Percentiles rank a stretch among this genome's conserved stretches.
These are phyloP conservation scores for Postia placenta DNA, from an alignment of 768 basidiomycete genomes.

Conservation along the genomic window DNA sequence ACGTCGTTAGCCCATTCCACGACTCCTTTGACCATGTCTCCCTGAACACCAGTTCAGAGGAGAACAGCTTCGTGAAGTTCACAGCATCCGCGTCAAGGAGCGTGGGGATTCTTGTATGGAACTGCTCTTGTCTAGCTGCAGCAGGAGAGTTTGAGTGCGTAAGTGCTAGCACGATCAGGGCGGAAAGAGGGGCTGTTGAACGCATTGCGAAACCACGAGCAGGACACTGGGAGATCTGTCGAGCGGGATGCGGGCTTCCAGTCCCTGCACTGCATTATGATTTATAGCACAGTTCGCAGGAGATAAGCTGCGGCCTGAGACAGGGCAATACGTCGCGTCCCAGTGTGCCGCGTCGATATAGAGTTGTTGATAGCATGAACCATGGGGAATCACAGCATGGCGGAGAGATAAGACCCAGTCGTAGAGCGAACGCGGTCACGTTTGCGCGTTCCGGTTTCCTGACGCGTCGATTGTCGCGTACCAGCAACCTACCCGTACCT, in stretches of 20 bases:
- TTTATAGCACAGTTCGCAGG: background rate
- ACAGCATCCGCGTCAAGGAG: background rate
- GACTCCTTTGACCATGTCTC: constrained; percentile 12
- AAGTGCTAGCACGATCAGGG: background rate
- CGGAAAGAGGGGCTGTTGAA: background rate
- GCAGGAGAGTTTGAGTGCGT: background rate
- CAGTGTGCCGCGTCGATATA: background rate
- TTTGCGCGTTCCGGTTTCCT: no score
- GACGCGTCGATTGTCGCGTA: no score
- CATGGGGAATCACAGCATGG: no score
- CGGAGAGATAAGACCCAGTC: no score
- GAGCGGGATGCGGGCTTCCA: background rate
- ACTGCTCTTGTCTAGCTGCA: background rate
- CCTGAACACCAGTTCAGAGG: background rate
- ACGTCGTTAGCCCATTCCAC: constrained; percentile 25
- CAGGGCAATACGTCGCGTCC: background rate
- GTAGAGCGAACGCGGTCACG: no score
- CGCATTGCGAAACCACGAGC: background rate
- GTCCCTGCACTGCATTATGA: background rate
- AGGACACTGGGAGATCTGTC: background rate
- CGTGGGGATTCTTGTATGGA: background rate
- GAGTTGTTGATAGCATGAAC: no score
- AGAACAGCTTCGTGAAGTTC: constrained; percentile 4
- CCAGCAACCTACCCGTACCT: no score
- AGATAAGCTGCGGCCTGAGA: constrained; percentile 1